Evolutionary conservation across 2,329 filamentous ascomycete genomes (phyloP).

Genomic region (Lasiodiplodia sp.): DNA sequence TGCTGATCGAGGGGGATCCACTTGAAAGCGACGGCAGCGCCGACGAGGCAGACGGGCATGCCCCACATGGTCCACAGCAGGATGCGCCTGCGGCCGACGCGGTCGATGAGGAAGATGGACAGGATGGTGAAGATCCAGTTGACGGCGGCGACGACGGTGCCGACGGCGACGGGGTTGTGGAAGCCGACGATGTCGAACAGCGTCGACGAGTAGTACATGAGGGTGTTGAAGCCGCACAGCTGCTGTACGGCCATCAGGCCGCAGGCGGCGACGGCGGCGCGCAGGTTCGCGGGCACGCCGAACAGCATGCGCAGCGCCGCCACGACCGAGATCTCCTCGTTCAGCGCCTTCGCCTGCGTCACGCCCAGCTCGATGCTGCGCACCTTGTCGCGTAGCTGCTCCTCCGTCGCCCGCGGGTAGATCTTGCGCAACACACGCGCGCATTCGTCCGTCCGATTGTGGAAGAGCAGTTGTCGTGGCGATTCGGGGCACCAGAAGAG

Average conservation of each 20-base stretch:
- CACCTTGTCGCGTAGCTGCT: conserved; percentile 34
- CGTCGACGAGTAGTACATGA: conserved; percentile 75
- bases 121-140: conserved; percentile 81
- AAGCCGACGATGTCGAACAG: conserved; percentile 71
- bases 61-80: conserved; percentile 57
- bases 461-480: conserved; percentile 50
- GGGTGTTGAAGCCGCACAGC: conserved; percentile 67
- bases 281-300: conserved; percentile 47
- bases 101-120: conserved; percentile 81
- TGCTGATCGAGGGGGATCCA: conserved; percentile 53
- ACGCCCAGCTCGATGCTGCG: conserved; percentile 39
- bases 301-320: conserved; percentile 39
- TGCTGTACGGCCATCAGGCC: conserved; percentile 64
- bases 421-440: conserved; percentile 46
- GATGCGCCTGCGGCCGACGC: conserved; percentile 77
- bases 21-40: conserved; percentile 67
- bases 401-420: conserved; percentile 36
- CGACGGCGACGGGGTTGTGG: conserved; percentile 77
- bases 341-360: conserved; percentile 45
- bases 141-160: conserved; percentile 79
- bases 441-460: conserved; percentile 43
- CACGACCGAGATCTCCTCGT: conserved; percentile 42
- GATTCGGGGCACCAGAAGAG: conserved; percentile 46
- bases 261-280: conserved; percentile 48
- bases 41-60: conserved; percentile 74